phyloP scores from a whole-genome alignment of 768 basidiomycete genomes.

The Serendipita vermifera region DNA sequence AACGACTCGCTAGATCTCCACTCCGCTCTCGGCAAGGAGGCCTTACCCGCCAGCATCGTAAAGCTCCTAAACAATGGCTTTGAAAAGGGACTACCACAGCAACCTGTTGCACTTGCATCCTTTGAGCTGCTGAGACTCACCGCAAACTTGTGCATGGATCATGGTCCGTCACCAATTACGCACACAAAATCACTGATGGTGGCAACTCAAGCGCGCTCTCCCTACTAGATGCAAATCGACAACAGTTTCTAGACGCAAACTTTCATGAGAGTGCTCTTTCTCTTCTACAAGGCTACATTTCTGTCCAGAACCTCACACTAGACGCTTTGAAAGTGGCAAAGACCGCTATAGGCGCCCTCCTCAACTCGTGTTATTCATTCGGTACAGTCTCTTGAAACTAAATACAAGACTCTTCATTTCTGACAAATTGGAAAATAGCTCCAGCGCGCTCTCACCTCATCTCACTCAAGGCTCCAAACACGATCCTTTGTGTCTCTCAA shows the following conservation, averaged over 20 bases:
- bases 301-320: slow-evolving; percentile 31
- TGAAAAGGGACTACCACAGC: slow-evolving; percentile 34
- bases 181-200: background rate
- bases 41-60: slow-evolving; percentile 51
- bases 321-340: slow-evolving; percentile 59
- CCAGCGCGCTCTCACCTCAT: too few relatives aligned
- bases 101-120: slow-evolving; percentile 36
- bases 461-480: slow-evolving; percentile 53
- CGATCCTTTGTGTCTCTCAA: slow-evolving; percentile 52
- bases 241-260: slow-evolving; percentile 52
- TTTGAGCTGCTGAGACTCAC: slow-evolving; percentile 64
- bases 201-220: slow-evolving; percentile 12
- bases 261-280: slow-evolving; percentile 55
- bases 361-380: slow-evolving; percentile 67
- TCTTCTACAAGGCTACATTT: slow-evolving; percentile 56
- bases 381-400: slow-evolving; percentile 34
- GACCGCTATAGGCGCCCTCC: slow-evolving; percentile 63
- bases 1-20: slow-evolving; percentile 39
- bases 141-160: slow-evolving; percentile 77
- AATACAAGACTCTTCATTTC: too few relatives aligned
- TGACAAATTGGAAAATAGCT: too few relatives aligned
- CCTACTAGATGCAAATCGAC: slow-evolving; percentile 57
- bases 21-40: slow-evolving; percentile 48
- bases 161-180: slow-evolving; percentile 36
- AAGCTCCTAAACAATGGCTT: slow-evolving; percentile 46